Evolutionary conservation across 805 yeast genomes (phyloP).

Genomic region (Ogataea thermomethanolica): DNA sequence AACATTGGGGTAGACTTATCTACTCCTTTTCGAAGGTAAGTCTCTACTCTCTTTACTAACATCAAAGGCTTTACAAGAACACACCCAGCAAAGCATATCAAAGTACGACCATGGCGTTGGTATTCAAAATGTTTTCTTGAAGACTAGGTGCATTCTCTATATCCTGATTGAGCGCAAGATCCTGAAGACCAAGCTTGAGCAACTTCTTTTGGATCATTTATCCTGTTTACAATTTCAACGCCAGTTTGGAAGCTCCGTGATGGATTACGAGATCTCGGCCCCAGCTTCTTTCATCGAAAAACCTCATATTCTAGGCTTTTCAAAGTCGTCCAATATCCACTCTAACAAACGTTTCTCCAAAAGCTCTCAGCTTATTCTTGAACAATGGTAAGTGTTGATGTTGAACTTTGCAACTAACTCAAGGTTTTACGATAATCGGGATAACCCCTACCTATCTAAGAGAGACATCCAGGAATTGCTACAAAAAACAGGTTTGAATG

Average conservation of each 20-base stretch:
- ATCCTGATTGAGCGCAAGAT: conserved; percentile 5
- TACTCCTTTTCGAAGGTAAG: no score
- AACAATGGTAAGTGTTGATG: conserved; percentile 8
- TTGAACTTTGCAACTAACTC: background rate
- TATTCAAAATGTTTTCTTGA: background rate
- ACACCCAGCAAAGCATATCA: no score
- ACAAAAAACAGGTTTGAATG: conserved; percentile 13
- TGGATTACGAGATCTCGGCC: background rate
- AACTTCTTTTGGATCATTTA: background rate
- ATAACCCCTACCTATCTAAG: conserved; percentile 21
- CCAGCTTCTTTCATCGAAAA: background rate
- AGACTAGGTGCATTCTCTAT: background rate
- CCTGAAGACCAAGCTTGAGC: conserved; percentile 1
- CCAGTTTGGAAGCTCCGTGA: no score
- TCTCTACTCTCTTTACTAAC: no score
- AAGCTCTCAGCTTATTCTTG: background rate
- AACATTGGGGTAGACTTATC: no score
- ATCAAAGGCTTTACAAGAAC: no score
- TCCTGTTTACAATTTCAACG: background rate
- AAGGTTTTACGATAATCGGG: conserved; percentile 19
- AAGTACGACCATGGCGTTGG: no score
- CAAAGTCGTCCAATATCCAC: background rate
- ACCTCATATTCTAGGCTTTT: background rate
- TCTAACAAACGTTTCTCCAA: conserved; percentile 5
- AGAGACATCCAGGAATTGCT: conserved; percentile 12